Percentiles rank a stretch among this genome's conserved stretches.
These are phyloP conservation scores for Ceratocystiopsis minuta DNA, from an alignment of 2,329 filamentous ascomycete species.

Conservation along the genomic window DNA sequence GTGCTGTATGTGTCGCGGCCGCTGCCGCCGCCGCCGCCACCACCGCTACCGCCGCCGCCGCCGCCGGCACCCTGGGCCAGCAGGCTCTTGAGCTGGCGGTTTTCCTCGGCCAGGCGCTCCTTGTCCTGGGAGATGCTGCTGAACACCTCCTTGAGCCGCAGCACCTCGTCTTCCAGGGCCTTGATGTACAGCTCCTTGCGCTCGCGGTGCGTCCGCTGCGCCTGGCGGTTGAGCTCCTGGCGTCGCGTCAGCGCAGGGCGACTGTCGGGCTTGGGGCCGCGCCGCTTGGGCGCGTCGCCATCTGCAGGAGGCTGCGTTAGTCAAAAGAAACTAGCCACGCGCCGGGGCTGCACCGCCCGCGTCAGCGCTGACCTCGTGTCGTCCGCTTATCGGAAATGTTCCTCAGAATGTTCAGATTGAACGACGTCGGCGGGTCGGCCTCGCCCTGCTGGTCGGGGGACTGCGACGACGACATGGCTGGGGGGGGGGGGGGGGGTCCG, in stretches of 20 bases:
- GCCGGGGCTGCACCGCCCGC: constrained; percentile 3
- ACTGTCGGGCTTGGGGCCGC: constrained; percentile 90
- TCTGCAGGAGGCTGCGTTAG: constrained; percentile 27
- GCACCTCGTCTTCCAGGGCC: constrained; percentile 75
- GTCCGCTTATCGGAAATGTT: constrained; percentile 54
- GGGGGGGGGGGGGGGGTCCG: too few relatives aligned
- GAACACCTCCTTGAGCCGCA: constrained; percentile 75
- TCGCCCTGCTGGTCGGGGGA: constrained; percentile 25
- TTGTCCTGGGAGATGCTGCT: constrained; percentile 58
- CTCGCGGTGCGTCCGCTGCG: constrained; percentile 86
- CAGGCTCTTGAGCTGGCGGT: constrained; percentile 47
- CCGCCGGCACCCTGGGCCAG: constrained; percentile 25
- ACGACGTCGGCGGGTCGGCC: constrained; percentile 12
- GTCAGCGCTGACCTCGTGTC: constrained; percentile 44
- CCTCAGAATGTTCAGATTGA: constrained; percentile 43
- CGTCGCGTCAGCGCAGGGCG: constrained; percentile 83
- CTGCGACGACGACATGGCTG: constrained; percentile 26
- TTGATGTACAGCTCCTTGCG: constrained; percentile 95
- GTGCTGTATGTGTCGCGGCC: neutral
- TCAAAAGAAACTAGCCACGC: too few relatives aligned
- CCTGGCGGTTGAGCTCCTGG: constrained; percentile 88
- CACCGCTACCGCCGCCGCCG: too few relatives aligned
- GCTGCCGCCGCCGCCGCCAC: too few relatives aligned
- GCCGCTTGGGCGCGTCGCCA: constrained; percentile 69
- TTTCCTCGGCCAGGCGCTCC: constrained; percentile 60